Conservation (phyloP, 2,329 filamentous ascomycete genomes). For the Aureobasidium zeae region DNA sequence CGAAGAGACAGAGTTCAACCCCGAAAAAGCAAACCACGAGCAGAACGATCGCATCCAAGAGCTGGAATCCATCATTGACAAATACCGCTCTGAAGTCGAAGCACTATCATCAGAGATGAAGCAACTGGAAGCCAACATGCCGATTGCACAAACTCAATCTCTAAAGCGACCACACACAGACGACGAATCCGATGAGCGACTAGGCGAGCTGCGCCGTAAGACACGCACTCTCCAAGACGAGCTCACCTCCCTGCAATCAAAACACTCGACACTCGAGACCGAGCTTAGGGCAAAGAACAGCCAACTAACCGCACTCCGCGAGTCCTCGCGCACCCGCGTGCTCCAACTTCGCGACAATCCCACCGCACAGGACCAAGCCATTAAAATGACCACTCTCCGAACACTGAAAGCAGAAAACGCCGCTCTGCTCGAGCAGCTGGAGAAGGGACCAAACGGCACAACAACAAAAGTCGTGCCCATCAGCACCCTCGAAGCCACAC, state of each 20-base stretch:
- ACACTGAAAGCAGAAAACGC: slow-evolving; percentile 75
- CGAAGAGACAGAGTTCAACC: slow-evolving; percentile 79
- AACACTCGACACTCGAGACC: slow-evolving; percentile 60
- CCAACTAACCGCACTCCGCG: slow-evolving; percentile 59
- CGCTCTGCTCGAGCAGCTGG: slow-evolving; percentile 66
- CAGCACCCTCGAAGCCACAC: slow-evolving; percentile 64
- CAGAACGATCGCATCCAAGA: slow-evolving; percentile 67
- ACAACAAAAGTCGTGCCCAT: slow-evolving; percentile 61
- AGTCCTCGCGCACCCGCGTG: slow-evolving; percentile 67
- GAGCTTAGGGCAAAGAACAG: slow-evolving; percentile 64
- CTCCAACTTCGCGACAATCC: slow-evolving; percentile 87
- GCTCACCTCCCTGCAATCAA: slow-evolving; percentile 58
- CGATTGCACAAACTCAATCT: slow-evolving; percentile 43
- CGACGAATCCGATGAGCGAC: slow-evolving; percentile 54
- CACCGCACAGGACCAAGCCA: slow-evolving; percentile 71
- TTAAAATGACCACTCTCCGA: slow-evolving; percentile 71
- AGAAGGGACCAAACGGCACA: slow-evolving; percentile 31
- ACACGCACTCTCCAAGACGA: slow-evolving; percentile 78
- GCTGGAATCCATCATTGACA: slow-evolving; percentile 75
- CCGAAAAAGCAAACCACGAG: slow-evolving; percentile 66
- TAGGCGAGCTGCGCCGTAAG: slow-evolving; percentile 79
- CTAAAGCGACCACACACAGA: slow-evolving; percentile 38
- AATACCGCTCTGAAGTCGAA: slow-evolving; percentile 75
- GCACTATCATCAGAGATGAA: slow-evolving; percentile 65
- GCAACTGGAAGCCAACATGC: slow-evolving; percentile 47